Base-by-base conservation (phyloP, 306 rosid species). In the Notholithocarpus densiflorus region DNA sequence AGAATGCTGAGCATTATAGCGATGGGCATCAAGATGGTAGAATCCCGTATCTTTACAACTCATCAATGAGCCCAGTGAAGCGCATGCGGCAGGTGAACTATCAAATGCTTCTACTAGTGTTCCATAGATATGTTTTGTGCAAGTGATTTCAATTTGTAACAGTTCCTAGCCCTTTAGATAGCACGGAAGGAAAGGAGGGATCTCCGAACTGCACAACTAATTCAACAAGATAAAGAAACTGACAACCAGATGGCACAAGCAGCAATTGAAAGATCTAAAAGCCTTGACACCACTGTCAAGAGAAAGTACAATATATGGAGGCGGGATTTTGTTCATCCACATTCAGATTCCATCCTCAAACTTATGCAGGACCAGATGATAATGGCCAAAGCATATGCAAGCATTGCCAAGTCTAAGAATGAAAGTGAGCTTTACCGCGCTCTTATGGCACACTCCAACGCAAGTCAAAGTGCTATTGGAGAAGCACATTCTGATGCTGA, bases 241-340 rank as follows among this genome's bases (percentile, higher is more conserved):
- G 91, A 90, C 75, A 68, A 83, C 82, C 89, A 55, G 76, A 81
- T 88, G 88, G 88, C 87, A 64, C 87, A 86, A 59, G 90, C 90
- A 45, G 96, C 98, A 83, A 86, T 93, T 83, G 93, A 93, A 68
- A 90, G 81, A 45, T 83, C 98, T 19, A 81, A 87, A 77, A 83
- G 72, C 72, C 82, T 93, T 84, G 94, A 88, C 65, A 82, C 97
- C 75, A 79, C 82, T 29, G 73, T 82, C 77, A 87, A 81, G 82
- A 96, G 97, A 81, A 95, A 91, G 87, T 95, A 91, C 83, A 91
- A 96, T 78, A 91, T 91, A 85, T 95, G 99, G 99, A 89, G 99
- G 91, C 90, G 81, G 83, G 96, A 95, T 82, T 95, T 82, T 83
- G 96, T 91, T 70, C 90, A 83, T 73, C 97, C 97, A 56, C 91